Evolutionary conservation across 2,329 filamentous ascomycete genomes (phyloP).

Genomic region (Delphinella strobiligena): DNA sequence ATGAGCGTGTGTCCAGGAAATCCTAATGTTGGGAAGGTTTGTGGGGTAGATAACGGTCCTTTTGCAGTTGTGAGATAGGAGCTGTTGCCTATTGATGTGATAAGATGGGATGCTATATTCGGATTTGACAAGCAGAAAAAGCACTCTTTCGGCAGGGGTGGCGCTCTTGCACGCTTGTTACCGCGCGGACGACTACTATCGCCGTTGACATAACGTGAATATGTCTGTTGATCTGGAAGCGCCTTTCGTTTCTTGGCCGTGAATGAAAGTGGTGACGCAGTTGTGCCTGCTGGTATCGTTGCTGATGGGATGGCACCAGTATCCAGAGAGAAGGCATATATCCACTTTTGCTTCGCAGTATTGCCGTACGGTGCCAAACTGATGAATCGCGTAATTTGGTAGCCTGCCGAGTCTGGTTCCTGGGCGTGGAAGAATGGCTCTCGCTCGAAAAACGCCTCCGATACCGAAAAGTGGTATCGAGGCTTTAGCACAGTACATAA

Average conservation of each 20-base stretch:
- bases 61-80: slow-evolving; percentile 86
- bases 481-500: slow-evolving; percentile 70
- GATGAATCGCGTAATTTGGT: slow-evolving; percentile 73
- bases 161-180: slow-evolving; percentile 26
- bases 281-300: slow-evolving; percentile 57
- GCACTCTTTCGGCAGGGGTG: slow-evolving; percentile 55
- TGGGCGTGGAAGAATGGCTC: slow-evolving; percentile 74
- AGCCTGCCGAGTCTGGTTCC: slow-evolving; percentile 40
- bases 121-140: slow-evolving; percentile 94
- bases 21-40: slow-evolving; percentile 58
- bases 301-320: slow-evolving; percentile 47
- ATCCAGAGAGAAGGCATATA: slow-evolving; percentile 60
- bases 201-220: slow-evolving; percentile 41
- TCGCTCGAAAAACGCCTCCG: slow-evolving; percentile 70
- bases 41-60: slow-evolving; percentile 64
- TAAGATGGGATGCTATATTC: slow-evolving; percentile 72
- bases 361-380: slow-evolving; percentile 75
- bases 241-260: slow-evolving; percentile 42
- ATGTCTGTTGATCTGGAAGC: slow-evolving; percentile 24
- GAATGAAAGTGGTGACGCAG: slow-evolving; percentile 58
- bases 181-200: slow-evolving; percentile 31
- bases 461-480: slow-evolving; percentile 77
- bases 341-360: slow-evolving; percentile 60
- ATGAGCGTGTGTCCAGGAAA: slow-evolving; percentile 86
- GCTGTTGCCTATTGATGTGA: slow-evolving; percentile 78